Evolutionary conservation across 2,329 filamentous ascomycete genomes (phyloP).

Genomic region (Leptographium flavum): DNA sequence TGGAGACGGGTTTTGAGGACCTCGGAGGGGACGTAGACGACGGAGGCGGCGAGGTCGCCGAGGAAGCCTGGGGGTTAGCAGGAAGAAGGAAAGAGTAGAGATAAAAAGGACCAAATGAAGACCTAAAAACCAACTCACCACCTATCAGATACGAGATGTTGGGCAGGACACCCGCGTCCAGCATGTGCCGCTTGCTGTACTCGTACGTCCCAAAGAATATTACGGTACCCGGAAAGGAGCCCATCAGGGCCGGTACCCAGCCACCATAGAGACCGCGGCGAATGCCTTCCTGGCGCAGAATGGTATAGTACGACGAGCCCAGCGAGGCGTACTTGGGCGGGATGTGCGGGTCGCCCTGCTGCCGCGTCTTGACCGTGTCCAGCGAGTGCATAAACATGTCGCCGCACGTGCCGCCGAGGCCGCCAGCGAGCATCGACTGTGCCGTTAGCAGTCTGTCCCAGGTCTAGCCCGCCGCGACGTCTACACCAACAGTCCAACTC

Average conservation of each 20-base stretch:
- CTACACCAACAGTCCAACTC: neutral
- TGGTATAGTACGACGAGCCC: conserved; percentile 81
- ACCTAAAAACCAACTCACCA: conserved; percentile 33
- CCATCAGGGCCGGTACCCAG: conserved; percentile 79
- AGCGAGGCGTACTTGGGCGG: conserved; percentile 88
- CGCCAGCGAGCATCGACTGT: conserved; percentile 89
- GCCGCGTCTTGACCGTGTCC: conserved; percentile 95
- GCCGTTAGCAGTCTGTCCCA: neutral
- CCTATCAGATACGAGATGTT: conserved; percentile 75
- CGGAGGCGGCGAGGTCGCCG: conserved; percentile 79
- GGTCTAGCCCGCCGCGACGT: neutral
- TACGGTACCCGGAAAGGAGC: conserved; percentile 86
- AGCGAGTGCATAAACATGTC: conserved; percentile 98
- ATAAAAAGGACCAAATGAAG: neutral
- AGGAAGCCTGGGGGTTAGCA: conserved; percentile 52
- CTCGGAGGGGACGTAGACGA: conserved; percentile 93
- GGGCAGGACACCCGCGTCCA: conserved; percentile 70
- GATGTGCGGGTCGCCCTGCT: conserved; percentile 88
- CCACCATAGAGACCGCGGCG: conserved; percentile 79
- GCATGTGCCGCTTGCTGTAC: conserved; percentile 78
- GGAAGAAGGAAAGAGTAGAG: neutral
- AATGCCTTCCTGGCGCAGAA: conserved; percentile 83
- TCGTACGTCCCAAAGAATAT: conserved; percentile 96
- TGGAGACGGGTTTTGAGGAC: conserved; percentile 96
- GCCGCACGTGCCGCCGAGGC: conserved; percentile 79